Evolutionary conservation across 192 early-diverging fungal genomes (phyloP).

Genomic region (Chytriomyces sp.): DNA sequence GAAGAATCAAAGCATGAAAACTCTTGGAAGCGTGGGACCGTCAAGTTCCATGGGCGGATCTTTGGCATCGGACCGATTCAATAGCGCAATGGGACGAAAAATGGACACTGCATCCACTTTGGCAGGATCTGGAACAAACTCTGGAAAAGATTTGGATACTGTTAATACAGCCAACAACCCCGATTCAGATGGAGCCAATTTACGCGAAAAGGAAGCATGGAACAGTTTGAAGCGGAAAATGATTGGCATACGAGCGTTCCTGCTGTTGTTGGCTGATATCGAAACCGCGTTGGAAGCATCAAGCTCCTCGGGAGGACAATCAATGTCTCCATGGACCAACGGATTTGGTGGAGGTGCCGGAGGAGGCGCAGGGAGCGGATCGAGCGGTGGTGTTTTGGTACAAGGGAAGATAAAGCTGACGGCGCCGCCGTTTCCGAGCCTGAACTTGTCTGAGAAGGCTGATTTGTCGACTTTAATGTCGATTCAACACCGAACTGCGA

Average conservation of each 20-base stretch:
- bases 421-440: conserved; percentile 53
- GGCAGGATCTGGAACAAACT: background rate
- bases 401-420: conserved; percentile 57
- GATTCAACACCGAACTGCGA: conserved; percentile 17
- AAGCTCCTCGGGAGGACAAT: conserved; percentile 19
- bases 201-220: background rate
- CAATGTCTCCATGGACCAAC: conserved; percentile 21
- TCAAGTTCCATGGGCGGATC: background rate
- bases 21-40: background rate
- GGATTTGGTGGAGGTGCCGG: conserved; percentile 24
- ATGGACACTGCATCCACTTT: background rate
- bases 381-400: conserved; percentile 51
- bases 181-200: background rate
- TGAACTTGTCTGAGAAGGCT: conserved; percentile 22
- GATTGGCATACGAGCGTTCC: conserved; percentile 75
- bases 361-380: conserved; percentile 28
- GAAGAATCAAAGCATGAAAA: conserved; percentile 1
- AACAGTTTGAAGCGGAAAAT: conserved; percentile 65
- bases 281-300: conserved; percentile 54
- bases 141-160: conserved; percentile 35
- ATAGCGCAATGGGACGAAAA: background rate
- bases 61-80: background rate
- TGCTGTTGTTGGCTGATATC: conserved; percentile 74
- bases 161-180: conserved; percentile 56
- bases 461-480: conserved; percentile 14